Base-by-base conservation (phyloP, 805 yeast species). In the Kazachstania bromeliacearum region DNA sequence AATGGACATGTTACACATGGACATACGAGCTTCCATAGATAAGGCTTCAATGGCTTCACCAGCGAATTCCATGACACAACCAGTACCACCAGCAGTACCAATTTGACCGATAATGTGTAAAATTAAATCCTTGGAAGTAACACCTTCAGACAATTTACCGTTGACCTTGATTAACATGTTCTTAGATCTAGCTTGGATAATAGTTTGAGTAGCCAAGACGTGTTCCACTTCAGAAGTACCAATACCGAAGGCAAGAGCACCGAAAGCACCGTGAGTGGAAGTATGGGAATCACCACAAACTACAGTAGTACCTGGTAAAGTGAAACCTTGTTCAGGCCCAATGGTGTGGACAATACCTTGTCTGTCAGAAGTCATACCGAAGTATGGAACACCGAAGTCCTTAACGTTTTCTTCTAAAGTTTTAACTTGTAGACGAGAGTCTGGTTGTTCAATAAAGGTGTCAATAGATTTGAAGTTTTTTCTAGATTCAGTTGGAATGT, bases 41-140 rank as follows among this genome's bases (percentile, higher is more conserved):
- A 92, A 72, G 43, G 72, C 75, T 63, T 82, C 85, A 52, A 92
- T 88, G 38, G 97, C 96, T 48, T 79, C 75, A 61, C 99, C 99
- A 34, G 94, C 92, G 64, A 89, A 92, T 67, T 92, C 99, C 59
- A 92, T 84, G 41, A 92, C 99, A 53, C 77, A 70, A 37, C 99
- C 98, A 42, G 97, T 92, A 67, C 99, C 99, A 65, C 99, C 99
- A 43, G 99, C 99, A 46, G 98, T 92, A 66, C 99, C 99, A 56
- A 92, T 92, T 35, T 78, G 77, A 51, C 96, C 96, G 55, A 92
- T 92, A 31, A 92, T 92, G 60, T 92, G 97, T 42, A 92, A 71
- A 46, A 92, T 79, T 51, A 92, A 69, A 67, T 92, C 99, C 71
- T 92, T 92, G 32, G 98, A 92, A 16, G 98, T 92, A 60, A 92